Evolutionary conservation across 805 yeast genomes (phyloP), one percentile per base, ranked within the genome.

Genomic region (Hyphopichia homilentoma): DNA sequence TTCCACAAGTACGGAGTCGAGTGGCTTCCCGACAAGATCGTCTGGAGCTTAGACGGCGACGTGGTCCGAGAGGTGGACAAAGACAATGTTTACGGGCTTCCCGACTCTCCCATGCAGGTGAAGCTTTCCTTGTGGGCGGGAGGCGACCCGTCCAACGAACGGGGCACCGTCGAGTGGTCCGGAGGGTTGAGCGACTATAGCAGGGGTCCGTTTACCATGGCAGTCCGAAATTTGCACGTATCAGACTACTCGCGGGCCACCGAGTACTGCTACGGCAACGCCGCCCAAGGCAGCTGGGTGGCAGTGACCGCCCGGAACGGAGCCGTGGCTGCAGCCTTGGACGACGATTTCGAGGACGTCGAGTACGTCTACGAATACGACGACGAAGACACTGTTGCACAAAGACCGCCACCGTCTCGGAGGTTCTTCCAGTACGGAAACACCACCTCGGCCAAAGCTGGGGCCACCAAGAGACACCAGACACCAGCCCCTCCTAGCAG

Each of bases 61-160:
- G 35, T 43, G 2, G 57, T 61, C 7, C 40, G 72, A 14, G 44
- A 16, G 3, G 37, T 61, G 3, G 26, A 16, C 7, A 35, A 39
- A 3, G 45, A 39, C 11, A 41, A 45, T 22, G 34, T 35, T 1
- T 57, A 60, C 22, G 65, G 65, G 12, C 54, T 41, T 29, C 70
- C 71, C 6, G 16, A 35, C 3, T 50, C 64, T 9, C 72, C 72
- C 24, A 61, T 61, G 67, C 29, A 41, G 5, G 43, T 65, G 16
- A 52, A 52, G 33, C 36, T 63, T 16, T 59, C 68, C 38, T 38
- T 64, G 16, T 66, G 72, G 71, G 65, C 61, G 1, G 72, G 72
- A 3, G 70, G 72, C 0, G 70, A 64, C 32, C 44, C 43, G 7
- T 32, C 29, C 6, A 64, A 62, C 29, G 43, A 35, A 7, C 40